A percentile compares a stretch with the other conserved stretches of the same genome.
phyloP scores from a whole-genome alignment of 2,329 filamentous ascomycete genomes.

The Zymoseptoria passerinii region DNA sequence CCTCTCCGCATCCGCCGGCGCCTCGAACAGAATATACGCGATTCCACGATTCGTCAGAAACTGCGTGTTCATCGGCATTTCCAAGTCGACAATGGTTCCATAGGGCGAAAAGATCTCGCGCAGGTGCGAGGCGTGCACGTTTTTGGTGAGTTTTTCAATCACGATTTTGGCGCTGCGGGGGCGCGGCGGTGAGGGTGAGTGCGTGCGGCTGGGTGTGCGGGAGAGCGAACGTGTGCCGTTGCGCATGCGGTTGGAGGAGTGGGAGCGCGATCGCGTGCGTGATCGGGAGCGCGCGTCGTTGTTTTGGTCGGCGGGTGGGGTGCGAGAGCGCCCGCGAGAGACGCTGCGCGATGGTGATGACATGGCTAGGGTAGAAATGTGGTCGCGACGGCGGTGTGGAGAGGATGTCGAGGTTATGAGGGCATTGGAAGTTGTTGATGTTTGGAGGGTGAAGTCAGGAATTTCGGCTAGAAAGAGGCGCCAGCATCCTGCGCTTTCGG shows the following conservation, averaged over 20 bases:
- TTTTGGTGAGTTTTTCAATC: conserved; percentile 91
- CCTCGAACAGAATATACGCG: conserved; percentile 79
- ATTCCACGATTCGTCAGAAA: conserved; percentile 87
- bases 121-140: conserved; percentile 80
- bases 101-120: conserved; percentile 88
- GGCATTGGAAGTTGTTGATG: not conserved
- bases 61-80: conserved; percentile 79
- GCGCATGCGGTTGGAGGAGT: conserved; percentile 23
- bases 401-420: not conserved
- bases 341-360: conserved; percentile 26
- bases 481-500: not conserved
- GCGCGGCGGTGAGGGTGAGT: conserved; percentile 11
- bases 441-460: not conserved
- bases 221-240: conserved; percentile 21
- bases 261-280: conserved; percentile 23
- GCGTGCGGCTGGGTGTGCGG: conserved; percentile 11
- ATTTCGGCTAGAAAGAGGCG: not conserved
- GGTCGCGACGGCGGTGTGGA: conserved; percentile 38
- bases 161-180: conserved; percentile 59
- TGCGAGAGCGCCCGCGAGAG: conserved; percentile 35
- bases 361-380: conserved; percentile 33
- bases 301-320: conserved; percentile 21
- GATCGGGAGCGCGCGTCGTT: conserved; percentile 11
- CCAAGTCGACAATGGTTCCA: conserved; percentile 75
- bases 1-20: conserved; percentile 69